These are phyloP conservation scores for Xylaria sp. DNA, from an alignment of 2,329 filamentous ascomycete species.

Conservation along the genomic window DNA sequence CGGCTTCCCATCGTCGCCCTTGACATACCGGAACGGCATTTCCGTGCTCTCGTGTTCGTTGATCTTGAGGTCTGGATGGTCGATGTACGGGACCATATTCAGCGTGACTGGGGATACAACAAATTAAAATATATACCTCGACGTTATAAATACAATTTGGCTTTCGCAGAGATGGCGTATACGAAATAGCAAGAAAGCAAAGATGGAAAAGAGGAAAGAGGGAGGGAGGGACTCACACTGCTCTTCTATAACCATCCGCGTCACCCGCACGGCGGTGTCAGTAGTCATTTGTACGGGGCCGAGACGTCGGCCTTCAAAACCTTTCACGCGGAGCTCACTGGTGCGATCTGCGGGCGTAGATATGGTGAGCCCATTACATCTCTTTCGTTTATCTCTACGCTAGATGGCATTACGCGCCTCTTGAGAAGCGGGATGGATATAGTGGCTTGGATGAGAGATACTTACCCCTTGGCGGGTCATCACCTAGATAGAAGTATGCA, in stretches of 20 bases:
- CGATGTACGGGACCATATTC: constrained; percentile 82
- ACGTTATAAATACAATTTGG: neutral
- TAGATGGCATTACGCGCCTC: too few species aligned
- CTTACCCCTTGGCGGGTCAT: constrained; percentile 91
- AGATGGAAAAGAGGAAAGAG: neutral
- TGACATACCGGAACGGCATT: constrained; percentile 98
- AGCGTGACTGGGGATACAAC: constrained; percentile 59
- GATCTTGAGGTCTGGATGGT: constrained; percentile 89
- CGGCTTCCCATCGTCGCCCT: constrained; percentile 76
- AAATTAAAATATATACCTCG: neutral
- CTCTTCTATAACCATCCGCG: constrained; percentile 86
- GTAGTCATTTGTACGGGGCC: constrained; percentile 98
- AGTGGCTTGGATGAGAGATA: neutral
- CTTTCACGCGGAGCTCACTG: constrained; percentile 93
- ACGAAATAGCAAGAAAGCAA: neutral
- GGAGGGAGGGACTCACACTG: constrained; percentile 66
- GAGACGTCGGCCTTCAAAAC: constrained; percentile 86
- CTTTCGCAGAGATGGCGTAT: neutral
- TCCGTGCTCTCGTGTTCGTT: constrained; percentile 92
- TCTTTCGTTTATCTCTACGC: neutral
- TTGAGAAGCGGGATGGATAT: constrained; percentile 1
- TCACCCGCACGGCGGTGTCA: constrained; percentile 94
- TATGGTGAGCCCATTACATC: constrained; percentile 16
- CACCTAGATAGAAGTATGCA: constrained; percentile 65
- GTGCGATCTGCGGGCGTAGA: constrained; percentile 79